Base-by-base conservation (phyloP, 192 early-diverging fungal genomes). In the Coemansia sp. region DNA sequence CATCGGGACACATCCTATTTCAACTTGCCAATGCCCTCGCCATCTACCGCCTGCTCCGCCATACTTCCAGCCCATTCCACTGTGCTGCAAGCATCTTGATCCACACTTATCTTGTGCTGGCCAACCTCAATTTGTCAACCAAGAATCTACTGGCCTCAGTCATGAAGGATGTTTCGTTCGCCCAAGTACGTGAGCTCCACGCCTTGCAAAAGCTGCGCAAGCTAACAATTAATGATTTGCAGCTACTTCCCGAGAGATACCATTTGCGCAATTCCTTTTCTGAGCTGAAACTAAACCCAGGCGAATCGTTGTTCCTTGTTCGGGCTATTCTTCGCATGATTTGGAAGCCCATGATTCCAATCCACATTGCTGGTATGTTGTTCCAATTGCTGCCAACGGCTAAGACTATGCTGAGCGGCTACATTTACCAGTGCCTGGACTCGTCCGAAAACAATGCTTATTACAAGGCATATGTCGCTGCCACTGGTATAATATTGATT, bases 271-370 rank as follows among this genome's bases (percentile, higher is more conserved):
- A 42, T 19, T 56, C 65, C 7, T 29, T 62, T 20, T 37, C 56
- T 49, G 68, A 79, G 20, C 60, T 79, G 27, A n/a, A 39, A 7
- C 70, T 70, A 35, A 54, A 79, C 31, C 24, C 60, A 14, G 38
- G 64, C 5, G 71, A 79, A 56, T 32, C 71, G 1, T 32, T 79
- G 35, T 79, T 79, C 31, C 41, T 79, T 41, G 39, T 79, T 17
- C 67, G 71, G 4, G 77, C 71, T 15, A 60, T 79, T 42, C 14
- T 57, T 1, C 71, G 77, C 7, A 74, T 79, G 71, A 53, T 71
- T 3, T 79, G 77, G 77, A 60, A 72, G 35, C 77, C 77, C 17
- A 31, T 74, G 54, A 45, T 79, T 2, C 77, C 71, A 1, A 36
- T 79, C 11, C 63, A 60, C 11, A 35, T 70, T 2, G n/a, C 68